Evolutionary conservation across 192 early-diverging fungal genomes (phyloP), one percentile per base, ranked within the genome.

Genomic region (Entrophospora sp.): DNA sequence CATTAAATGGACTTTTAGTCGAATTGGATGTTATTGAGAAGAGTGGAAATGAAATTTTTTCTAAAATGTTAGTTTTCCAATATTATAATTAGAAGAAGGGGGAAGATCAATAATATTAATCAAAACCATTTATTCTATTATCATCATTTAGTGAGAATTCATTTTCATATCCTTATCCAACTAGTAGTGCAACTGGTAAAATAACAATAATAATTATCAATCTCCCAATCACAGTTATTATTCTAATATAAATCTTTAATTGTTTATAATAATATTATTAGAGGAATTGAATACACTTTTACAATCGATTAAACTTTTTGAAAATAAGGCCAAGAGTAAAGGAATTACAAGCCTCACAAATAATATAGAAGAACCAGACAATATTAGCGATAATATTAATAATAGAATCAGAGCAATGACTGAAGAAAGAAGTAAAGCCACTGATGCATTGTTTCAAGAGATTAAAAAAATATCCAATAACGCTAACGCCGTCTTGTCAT

Each of bases 141-240:
- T 43, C 18, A 16, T 43, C n/a, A n/a, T n/a, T n/a, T 25, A 65
- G 64, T 10, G 64, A 65, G 6, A 53, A 53, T 53, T 65, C 64
- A 28, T 51, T 65, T 7, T 42, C 64, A 5, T 44, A 28, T 40
- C 28, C 64, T 38, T 65, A 53, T 30, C 46, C 46, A 25, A 51
- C 38, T 52, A 3, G 12, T 40, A 32, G 48, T n/a, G 49, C 18
- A n/a, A n/a, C 51, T 28, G 31, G 49, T 51, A 49, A n/a, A n/a
- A n/a, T n/a, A 30, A n/a, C 27, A 12, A 0, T 42, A 53, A 40
- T 53, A 24, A 5, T 53, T 30, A 25, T 48, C 14, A n/a, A 31
- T 7, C 28, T 28, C 16, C 27, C 24, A 14, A 13, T 40, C 3
- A 34, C 20, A 35, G 16, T 30, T 25, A 24, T 25, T 36, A 34